Conservation (phyloP, 345 rosid species). For the Euphorbia tirucalli region DNA sequence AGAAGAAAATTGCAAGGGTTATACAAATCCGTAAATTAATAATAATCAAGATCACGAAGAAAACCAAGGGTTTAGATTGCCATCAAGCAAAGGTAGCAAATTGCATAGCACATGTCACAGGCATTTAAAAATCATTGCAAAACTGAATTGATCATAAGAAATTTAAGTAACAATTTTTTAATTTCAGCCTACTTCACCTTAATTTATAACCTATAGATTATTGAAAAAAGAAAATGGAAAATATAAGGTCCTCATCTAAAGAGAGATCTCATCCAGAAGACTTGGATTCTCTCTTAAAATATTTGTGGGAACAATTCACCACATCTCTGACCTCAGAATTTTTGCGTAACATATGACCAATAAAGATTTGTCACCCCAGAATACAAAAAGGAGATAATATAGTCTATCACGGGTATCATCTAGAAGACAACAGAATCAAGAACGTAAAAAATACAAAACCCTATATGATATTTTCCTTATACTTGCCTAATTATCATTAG, state of each 20-base stretch:
- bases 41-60: background rate
- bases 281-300: background rate
- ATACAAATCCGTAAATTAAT: background rate
- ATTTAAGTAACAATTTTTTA: background rate
- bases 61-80: background rate
- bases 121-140: background rate
- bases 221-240: background rate
- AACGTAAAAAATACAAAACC: too few species aligned
- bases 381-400: too few species aligned
- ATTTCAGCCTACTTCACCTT: background rate
- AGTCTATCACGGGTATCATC: background rate
- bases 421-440: background rate
- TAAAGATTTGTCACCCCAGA: too few species aligned
- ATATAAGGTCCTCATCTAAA: background rate
- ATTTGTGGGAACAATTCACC: background rate
- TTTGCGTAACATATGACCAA: background rate
- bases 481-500: too few species aligned
- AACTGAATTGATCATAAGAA: background rate
- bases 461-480: background rate
- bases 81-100: background rate
- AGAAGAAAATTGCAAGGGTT: constrained; percentile 13
- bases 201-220: background rate
- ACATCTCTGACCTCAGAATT: background rate
- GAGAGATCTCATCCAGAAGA: background rate
- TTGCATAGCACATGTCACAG: background rate